Base-by-base conservation (phyloP, 2,329 filamentous ascomycete genomes). In the Aaosphaeria pasadenensis region DNA sequence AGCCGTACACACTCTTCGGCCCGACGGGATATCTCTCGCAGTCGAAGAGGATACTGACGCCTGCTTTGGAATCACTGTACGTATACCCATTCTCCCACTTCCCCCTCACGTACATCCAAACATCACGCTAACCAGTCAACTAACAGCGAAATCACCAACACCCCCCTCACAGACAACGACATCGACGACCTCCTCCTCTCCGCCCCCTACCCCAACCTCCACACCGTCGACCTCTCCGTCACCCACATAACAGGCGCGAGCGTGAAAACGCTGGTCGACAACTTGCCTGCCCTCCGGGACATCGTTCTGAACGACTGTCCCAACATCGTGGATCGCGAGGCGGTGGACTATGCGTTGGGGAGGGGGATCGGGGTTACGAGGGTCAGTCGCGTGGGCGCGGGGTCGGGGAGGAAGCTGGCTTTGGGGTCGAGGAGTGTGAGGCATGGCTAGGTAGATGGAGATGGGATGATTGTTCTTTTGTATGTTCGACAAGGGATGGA, bases 201-300 rank as follows among this genome's bases (percentile, higher is more conserved):
- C 28, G 17, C 28, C 6, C 32, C 33, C 32, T 24, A 24, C 17
- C 17, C 17, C 17, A 24, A 24, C 17, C 17, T 24, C 17, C 17
- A 24, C 17, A 24, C 17, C 17, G 50, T 77, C 11, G 60, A 76
- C 46, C 39, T 77, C 0, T 67, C 65, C 1, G 52, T 55, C 1
- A 71, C 70, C 1, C 52, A 55, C 5, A 65, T 77, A 35, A 74
- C 71, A 0, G 74, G 74, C 5, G 70, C 69, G 1, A 61, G 66
- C 2, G 63, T 77, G 31, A 73, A 71, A 50, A 63, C 62, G 48
- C 53, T 74, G 11, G 60, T 67, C 0, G 62, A 69, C 30, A 49
- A 46, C 6, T 38, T 67, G 7, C 54, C 54, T 0, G 50, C 52
- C 7, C 50, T 75, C 17, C 17, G 17, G 17, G 17, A 24, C 17